Evolutionary conservation across 352 stramenopile genomes (phyloP).

Genomic region (Pythium angustatum): DNA sequence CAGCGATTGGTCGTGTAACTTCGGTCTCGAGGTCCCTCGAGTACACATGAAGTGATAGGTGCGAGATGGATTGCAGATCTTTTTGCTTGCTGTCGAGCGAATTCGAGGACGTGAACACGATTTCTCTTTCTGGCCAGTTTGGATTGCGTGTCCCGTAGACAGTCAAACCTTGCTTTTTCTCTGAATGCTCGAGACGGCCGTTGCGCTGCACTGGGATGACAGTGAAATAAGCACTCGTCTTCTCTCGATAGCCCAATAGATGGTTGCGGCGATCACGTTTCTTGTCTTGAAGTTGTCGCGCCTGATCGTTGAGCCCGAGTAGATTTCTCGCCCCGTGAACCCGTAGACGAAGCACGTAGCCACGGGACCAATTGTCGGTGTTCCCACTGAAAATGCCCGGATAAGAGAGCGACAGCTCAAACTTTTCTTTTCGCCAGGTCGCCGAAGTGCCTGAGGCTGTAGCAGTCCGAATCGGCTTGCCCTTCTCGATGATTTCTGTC

Average conservation of each 20-base stretch:
- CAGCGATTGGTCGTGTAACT: constrained; percentile 30
- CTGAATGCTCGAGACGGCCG: constrained; percentile 40
- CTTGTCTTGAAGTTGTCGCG: background rate
- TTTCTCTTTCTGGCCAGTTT: constrained; percentile 61
- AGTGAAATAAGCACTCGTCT: constrained; percentile 67
- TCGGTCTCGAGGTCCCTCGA: constrained; percentile 50
- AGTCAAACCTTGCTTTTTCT: constrained; percentile 62
- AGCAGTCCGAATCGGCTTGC: constrained; percentile 43
- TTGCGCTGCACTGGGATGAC: constrained; percentile 54
- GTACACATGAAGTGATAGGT: constrained; percentile 74
- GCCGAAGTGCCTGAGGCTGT: constrained; percentile 35
- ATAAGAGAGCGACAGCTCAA: constrained; percentile 63
- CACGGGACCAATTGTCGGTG: too few species aligned
- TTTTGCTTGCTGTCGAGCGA: too few species aligned
- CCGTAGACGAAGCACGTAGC: constrained; percentile 49
- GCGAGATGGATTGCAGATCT: constrained; percentile 50
- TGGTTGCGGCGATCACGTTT: constrained; percentile 9
- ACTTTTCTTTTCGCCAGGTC: constrained; percentile 64
- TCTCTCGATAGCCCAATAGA: constrained; percentile 17
- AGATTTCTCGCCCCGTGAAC: constrained; percentile 47
- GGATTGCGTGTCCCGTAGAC: constrained; percentile 65
- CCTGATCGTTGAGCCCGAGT: constrained; percentile 21
- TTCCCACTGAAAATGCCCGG: constrained; percentile 58
- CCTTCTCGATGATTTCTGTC: constrained; percentile 44
- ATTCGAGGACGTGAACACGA: too few species aligned